phyloP scores from a whole-genome alignment of 2,329 filamentous ascomycete species.

The Aphanoascus verrucosus region DNA sequence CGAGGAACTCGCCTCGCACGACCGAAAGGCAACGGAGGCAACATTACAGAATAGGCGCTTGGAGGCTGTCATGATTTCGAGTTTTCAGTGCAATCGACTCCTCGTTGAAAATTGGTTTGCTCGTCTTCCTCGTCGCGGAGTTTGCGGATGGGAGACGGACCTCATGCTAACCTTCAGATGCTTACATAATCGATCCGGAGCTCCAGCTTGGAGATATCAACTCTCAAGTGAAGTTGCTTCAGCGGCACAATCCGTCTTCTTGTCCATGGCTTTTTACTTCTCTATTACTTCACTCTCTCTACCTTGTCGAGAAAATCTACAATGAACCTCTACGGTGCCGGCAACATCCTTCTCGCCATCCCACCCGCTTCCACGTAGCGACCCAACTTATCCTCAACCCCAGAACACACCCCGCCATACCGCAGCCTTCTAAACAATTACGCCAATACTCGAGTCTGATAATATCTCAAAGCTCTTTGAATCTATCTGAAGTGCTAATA shows the following conservation, averaged over 20 bases:
- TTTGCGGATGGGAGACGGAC: no score
- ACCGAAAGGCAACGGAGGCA: conserved; percentile 1
- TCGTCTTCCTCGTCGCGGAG: not conserved
- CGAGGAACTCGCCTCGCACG: conserved; percentile 1
- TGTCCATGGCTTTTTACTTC: not conserved
- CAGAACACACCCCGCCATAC: not conserved
- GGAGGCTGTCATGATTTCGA: conserved; percentile 11
- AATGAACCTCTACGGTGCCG: no score
- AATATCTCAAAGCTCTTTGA: not conserved
- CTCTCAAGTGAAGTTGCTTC: no score
- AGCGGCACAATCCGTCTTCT: no score
- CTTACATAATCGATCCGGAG: no score
- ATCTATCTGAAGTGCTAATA: not conserved
- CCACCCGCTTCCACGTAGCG: no score
- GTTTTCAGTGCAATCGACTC: no score
- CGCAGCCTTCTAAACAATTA: not conserved
- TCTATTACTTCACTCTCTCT: no score
- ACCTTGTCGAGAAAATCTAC: not conserved
- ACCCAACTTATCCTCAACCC: not conserved
- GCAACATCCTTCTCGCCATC: no score
- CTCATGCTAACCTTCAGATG: no score
- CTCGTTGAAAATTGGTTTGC: not conserved
- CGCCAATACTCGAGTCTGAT: not conserved
- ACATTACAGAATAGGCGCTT: conserved; percentile 10
- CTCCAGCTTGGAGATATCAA: no score